Conservation (phyloP, 441 rosid species). For the Breynia disticha region DNA sequence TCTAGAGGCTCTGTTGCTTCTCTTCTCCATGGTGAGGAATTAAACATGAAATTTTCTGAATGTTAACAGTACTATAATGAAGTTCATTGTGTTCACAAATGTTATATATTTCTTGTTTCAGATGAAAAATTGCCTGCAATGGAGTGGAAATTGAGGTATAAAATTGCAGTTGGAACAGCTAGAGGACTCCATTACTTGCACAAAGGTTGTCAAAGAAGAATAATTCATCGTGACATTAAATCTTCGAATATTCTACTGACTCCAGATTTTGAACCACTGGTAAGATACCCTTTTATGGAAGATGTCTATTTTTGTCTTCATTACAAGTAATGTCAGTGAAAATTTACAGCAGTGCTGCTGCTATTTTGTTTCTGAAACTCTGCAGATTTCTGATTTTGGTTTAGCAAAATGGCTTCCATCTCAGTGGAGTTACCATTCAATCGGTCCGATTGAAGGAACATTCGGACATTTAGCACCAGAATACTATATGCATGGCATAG, state of each 20-base stretch:
- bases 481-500: constrained; percentile 90
- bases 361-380: background rate
- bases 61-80: background rate
- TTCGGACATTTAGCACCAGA: constrained; percentile 98
- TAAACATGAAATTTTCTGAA: background rate
- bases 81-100: background rate
- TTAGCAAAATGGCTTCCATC: constrained; percentile 98
- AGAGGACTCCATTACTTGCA: constrained; percentile 82
- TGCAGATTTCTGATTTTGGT: constrained; percentile 91
- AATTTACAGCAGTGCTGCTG: background rate
- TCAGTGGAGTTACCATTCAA: constrained; percentile 95
- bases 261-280: constrained; percentile 64
- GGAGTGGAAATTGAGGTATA: constrained; percentile 75
- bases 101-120: constrained; percentile 15
- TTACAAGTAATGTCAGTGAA: background rate
- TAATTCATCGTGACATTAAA: constrained; percentile 87
- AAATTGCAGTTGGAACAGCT: constrained; percentile 72
- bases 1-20: constrained; percentile 88
- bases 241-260: constrained; percentile 79
- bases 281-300: constrained; percentile 22
- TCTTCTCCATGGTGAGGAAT: constrained; percentile 73
- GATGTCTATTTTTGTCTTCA: background rate
- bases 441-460: constrained; percentile 97
- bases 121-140: constrained; percentile 42
- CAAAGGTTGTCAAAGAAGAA: constrained; percentile 85